A percentile compares a stretch with the other conserved stretches of the same genome.
Evolutionary conservation across 2,329 filamentous ascomycete genomes (phyloP).

Genomic region (Penicillium sp.): DNA sequence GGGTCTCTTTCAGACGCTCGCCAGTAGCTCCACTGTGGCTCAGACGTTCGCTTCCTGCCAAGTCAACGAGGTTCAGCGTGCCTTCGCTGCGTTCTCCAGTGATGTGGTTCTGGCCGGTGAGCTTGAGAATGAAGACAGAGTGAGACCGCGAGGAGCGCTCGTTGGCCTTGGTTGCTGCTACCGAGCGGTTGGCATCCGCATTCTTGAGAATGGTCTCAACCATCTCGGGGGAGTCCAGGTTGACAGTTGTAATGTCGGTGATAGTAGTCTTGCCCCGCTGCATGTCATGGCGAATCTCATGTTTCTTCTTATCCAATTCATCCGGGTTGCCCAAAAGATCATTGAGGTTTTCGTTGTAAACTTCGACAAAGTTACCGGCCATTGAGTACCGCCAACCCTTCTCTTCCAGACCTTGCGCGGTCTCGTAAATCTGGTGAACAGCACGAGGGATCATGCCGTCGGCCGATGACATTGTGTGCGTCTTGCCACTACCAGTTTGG

Average conservation of each 20-base stretch:
- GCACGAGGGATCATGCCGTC: constrained; percentile 96
- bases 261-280: constrained; percentile 78
- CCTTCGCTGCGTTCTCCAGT: constrained; percentile 86
- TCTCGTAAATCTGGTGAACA: constrained; percentile 89
- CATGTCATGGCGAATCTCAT: constrained; percentile 86
- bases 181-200: constrained; percentile 82
- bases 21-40: constrained; percentile 85
- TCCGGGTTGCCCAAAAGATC: constrained; percentile 76
- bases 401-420: constrained; percentile 76
- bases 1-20: constrained; percentile 86
- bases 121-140: constrained; percentile 86
- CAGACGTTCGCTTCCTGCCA: constrained; percentile 88
- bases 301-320: constrained; percentile 74
- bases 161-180: constrained; percentile 96
- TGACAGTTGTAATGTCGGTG: constrained; percentile 73
- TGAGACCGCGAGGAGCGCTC: constrained; percentile 92
- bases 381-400: constrained; percentile 95
- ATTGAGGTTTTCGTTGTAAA: constrained; percentile 97
- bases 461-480: constrained; percentile 85
- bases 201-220: constrained; percentile 77
- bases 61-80: constrained; percentile 90
- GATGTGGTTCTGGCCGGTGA: constrained; percentile 65
- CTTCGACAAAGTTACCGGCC: constrained; percentile 93
- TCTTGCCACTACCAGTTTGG: constrained; percentile 96
- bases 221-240: constrained; percentile 73